These are phyloP conservation scores for Penicillium sumatraense DNA, from an alignment of 2,329 filamentous ascomycete genomes.

Conservation along the genomic window DNA sequence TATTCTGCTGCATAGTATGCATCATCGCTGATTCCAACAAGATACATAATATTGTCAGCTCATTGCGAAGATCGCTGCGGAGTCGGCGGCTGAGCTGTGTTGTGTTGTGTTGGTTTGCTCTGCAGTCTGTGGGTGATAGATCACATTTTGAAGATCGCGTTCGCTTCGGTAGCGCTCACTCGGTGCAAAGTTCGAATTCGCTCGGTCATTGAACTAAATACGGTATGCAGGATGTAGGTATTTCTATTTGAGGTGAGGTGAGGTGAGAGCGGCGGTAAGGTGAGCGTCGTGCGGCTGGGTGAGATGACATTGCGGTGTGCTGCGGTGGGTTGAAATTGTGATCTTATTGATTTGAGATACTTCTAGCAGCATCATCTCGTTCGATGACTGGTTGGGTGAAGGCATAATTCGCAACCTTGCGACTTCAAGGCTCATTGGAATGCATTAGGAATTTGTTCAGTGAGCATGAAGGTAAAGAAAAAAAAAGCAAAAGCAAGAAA, in stretches of 20 bases:
- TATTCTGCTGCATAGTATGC: background rate
- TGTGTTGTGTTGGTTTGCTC: background rate
- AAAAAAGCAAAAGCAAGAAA: no score
- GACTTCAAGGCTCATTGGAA: no score
- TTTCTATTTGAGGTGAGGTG: background rate
- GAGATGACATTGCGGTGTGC: background rate
- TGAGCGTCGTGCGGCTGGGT: background rate
- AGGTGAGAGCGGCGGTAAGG: background rate
- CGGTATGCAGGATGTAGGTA: constrained; percentile 1
- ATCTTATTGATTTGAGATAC: background rate
- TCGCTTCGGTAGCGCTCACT: background rate
- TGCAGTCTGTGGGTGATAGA: constrained; percentile 1
- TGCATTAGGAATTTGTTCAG: no score
- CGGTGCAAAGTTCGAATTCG: background rate
- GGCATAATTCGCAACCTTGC: no score
- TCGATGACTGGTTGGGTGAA: background rate
- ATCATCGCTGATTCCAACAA: background rate
- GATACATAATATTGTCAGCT: background rate
- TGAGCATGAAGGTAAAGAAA: no score
- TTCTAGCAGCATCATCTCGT: no score
- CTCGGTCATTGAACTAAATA: background rate
- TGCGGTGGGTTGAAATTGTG: background rate
- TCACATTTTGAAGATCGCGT: background rate
- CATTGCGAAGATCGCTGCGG: background rate
- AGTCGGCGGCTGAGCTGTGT: background rate